Evolutionary conservation across 768 basidiomycete genomes (phyloP).

Genomic region (Vararia minispora): DNA sequence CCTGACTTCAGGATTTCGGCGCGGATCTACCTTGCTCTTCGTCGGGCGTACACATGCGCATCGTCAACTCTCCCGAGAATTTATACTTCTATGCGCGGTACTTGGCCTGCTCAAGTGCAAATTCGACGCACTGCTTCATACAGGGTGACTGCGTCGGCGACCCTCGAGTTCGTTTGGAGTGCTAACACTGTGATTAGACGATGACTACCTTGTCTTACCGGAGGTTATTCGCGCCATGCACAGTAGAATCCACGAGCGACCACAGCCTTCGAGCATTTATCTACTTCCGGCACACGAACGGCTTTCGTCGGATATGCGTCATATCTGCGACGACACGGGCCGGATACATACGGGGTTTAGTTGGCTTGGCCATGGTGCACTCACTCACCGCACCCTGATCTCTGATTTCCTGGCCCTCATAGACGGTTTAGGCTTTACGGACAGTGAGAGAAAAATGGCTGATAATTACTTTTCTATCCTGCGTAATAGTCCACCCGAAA

Average conservation of each 20-base stretch:
- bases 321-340: slow-evolving; percentile 23
- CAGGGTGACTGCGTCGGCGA: no score
- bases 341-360: slow-evolving; percentile 45
- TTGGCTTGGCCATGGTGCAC: slow-evolving; percentile 57
- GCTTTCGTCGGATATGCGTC: slow-evolving; percentile 40
- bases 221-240: slow-evolving; percentile 44
- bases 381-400: slow-evolving; percentile 33
- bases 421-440: slow-evolving; percentile 28
- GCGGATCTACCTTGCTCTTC: no score
- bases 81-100: slow-evolving; percentile 53
- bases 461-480: slow-evolving; percentile 62
- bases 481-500: slow-evolving; percentile 41
- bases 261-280: slow-evolving; percentile 27
- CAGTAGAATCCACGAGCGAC: slow-evolving; percentile 22
- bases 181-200: slow-evolving; percentile 54
- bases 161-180: no score
- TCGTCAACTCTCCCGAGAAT: slow-evolving; percentile 48
- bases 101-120: slow-evolving; percentile 39
- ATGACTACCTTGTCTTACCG: slow-evolving; percentile 53
- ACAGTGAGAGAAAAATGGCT: slow-evolving; percentile 49
- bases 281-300: slow-evolving; percentile 53
- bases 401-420: slow-evolving; percentile 40
- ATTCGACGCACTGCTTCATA: slow-evolving; percentile 48
- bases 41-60: slow-evolving; percentile 30
- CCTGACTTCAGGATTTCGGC: slow-evolving; percentile 20